phyloP scores from a whole-genome alignment of 768 basidiomycete species.

The Suillus decipiens region DNA sequence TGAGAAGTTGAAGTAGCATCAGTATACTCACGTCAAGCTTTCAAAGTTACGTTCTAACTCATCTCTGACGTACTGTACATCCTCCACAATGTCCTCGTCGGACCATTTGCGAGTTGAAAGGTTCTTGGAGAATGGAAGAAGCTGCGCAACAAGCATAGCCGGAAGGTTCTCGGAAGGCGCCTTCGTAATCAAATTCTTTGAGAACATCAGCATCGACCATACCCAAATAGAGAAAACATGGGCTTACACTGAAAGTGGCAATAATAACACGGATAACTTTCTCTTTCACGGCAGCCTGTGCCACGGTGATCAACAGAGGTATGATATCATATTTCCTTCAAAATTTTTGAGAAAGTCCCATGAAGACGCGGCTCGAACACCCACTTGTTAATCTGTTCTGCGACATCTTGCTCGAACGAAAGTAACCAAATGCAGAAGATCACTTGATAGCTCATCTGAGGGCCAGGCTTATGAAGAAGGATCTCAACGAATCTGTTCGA shows the following conservation, averaged over 20 bases:
- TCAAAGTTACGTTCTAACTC: conserved; percentile 86
- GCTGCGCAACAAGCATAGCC: conserved; percentile 86
- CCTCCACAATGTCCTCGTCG: conserved; percentile 94
- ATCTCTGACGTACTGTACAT: conserved; percentile 83
- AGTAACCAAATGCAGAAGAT: conserved; percentile 92
- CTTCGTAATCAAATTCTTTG: conserved; percentile 85
- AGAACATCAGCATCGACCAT: conserved; percentile 12
- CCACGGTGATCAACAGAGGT: conserved; percentile 79
- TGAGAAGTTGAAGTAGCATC: background rate
- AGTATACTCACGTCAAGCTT: conserved; percentile 75
- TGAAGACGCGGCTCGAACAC: conserved; percentile 24
- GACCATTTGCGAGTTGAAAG: conserved; percentile 85
- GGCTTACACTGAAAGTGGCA: conserved; percentile 80
- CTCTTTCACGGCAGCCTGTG: conserved; percentile 91
- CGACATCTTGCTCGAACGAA: conserved; percentile 85
- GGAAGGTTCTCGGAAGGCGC: conserved; percentile 89
- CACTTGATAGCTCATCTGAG: conserved; percentile 96
- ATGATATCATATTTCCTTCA: conserved; percentile 86
- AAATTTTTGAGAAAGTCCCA: conserved; percentile 6
- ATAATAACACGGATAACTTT: conserved; percentile 94
- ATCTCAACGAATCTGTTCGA: conserved; percentile 74
- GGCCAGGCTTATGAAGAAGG: conserved; percentile 75
- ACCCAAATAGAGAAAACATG: background rate
- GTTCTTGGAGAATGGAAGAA: conserved; percentile 86
- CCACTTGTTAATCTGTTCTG: conserved; percentile 86